Base-by-base conservation (phyloP, 2,329 filamentous ascomycete genomes). In the Fusarium coicis region DNA sequence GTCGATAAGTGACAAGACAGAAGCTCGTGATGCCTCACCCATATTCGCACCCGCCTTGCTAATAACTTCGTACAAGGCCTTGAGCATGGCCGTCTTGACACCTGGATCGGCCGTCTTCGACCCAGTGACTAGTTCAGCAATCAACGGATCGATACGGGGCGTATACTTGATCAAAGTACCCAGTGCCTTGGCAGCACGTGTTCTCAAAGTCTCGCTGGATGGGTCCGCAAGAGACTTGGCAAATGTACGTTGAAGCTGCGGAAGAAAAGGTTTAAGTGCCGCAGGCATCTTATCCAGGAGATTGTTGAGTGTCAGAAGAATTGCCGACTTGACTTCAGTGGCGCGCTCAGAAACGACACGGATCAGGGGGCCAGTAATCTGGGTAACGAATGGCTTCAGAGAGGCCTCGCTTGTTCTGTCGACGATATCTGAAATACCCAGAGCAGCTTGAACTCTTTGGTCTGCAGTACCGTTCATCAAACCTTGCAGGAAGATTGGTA, bases 401-500 rank as follows among this genome's bases (percentile, higher is more conserved):
- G 95, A 92, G 66, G 95, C 92, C 74, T 94, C 90, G 81, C 92
- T 96, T 32, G 96, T 97, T 65, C 96, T 91, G 84, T 98, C 96
- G 73, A 98, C 93, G 74, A 99, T 93, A 80, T 99, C 97, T 5
- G 95, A 97, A 76, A 99, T 97, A 63, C 94, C 96, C 71, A 98
- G 87, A 50, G 97, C 96, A 65, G 96, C 91, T 80, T 97, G 93
- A 32, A 94, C 96, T 80, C 95, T 90, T 84, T 99, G 96, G 10
- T 99, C 96, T 21, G 93, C 87, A 42, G 93, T 95, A 65, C 96
- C 97, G 78, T 99, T 98, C 92, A 99, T 97, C 74, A 99, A 88
- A 83, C 96, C 96, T 81, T 99, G 97, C 79, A 98, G 83, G 89
- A 99, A 98, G 74, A 99, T 98, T 5, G 97, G 96, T 69, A 99